Conservation (phyloP, 768 basidiomycete genomes). For the Pleurotus salmoneostramineus region DNA sequence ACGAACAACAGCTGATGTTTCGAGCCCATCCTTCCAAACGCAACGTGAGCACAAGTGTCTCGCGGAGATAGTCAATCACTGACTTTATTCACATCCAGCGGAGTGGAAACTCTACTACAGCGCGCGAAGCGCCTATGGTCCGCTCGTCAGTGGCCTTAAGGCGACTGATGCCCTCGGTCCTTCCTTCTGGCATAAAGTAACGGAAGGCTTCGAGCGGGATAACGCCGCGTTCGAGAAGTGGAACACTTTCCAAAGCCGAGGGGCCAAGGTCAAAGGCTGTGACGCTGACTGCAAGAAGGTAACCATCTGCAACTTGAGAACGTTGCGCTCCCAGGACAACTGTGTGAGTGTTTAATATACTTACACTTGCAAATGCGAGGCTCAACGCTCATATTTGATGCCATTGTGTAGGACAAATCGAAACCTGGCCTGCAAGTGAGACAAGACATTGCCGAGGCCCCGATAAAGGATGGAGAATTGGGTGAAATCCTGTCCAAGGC, state of each 20-base stretch:
- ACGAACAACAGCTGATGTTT: conserved; percentile 31
- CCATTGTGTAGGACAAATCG: background rate
- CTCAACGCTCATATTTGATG: background rate
- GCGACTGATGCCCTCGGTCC: conserved; percentile 32
- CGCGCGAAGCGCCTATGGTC: conserved; percentile 47
- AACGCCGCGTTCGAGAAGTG: conserved; percentile 41
- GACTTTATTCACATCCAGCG: conserved; percentile 23
- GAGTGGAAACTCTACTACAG: conserved; percentile 55
- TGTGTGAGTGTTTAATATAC: conserved; percentile 25
- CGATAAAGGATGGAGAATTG: background rate
- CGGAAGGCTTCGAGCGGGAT: conserved; percentile 46
- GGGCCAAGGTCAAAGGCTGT: conserved; percentile 28
- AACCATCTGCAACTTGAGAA: conserved; percentile 41
- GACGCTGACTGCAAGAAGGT: conserved; percentile 33
- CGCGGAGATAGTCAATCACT: conserved; percentile 2
- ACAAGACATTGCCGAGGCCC: background rate
- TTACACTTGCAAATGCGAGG: background rate
- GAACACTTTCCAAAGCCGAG: conserved; percentile 38
- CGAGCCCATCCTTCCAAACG: conserved; percentile 39
- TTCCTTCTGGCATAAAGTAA: conserved; percentile 59
- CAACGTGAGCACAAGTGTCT: conserved; percentile 29
- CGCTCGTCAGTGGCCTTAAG: conserved; percentile 25
- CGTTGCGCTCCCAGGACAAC: conserved; percentile 35
- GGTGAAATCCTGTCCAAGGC: conserved; percentile 2
- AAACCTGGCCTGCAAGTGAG: conserved; percentile 3